Percentiles rank a stretch among this genome's conserved stretches.
Evolutionary conservation across 306 rosid species (phyloP).

Genomic region (Vicia sativa): DNA sequence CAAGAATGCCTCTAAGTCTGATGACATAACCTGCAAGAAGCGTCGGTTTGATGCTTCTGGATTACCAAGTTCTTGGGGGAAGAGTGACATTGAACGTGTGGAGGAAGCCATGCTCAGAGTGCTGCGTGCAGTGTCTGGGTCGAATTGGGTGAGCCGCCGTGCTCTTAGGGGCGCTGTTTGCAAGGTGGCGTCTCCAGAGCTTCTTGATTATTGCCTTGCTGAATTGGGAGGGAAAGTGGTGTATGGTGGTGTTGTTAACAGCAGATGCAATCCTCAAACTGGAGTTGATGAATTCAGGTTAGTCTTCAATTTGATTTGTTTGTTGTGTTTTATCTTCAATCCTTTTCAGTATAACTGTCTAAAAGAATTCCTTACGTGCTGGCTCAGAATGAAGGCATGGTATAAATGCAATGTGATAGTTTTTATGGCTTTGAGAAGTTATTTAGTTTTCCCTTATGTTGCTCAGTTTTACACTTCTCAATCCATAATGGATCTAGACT

Average conservation of each 20-base stretch:
- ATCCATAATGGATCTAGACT: slow-evolving; percentile 14
- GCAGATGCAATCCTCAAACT: slow-evolving; percentile 68
- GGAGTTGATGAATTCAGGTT: slow-evolving; percentile 83
- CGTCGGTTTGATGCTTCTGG: slow-evolving; percentile 46
- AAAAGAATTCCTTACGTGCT: slow-evolving; percentile 6
- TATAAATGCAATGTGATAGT: neutral
- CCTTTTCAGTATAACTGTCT: slow-evolving; percentile 6
- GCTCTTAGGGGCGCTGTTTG: slow-evolving; percentile 83
- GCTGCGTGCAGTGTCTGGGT: slow-evolving; percentile 86
- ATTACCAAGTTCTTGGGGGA: slow-evolving; percentile 61
- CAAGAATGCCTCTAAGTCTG: slow-evolving; percentile 52
- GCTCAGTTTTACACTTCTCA: slow-evolving; percentile 10
- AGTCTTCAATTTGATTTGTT: slow-evolving; percentile 31
- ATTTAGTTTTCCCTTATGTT: neutral
- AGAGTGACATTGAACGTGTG: slow-evolving; percentile 63
- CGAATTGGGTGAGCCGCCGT: slow-evolving; percentile 81
- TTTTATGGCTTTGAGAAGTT: slow-evolving; percentile 4
- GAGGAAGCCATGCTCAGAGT: slow-evolving; percentile 85
- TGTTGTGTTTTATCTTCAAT: slow-evolving; percentile 3
- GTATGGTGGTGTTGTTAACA: slow-evolving; percentile 67
- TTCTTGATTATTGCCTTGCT: slow-evolving; percentile 79
- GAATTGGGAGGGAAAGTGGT: slow-evolving; percentile 80
- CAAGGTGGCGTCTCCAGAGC: slow-evolving; percentile 75
- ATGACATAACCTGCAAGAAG: slow-evolving; percentile 57
- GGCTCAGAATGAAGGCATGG: slow-evolving; percentile 10